Percentiles rank a stretch among this genome's conserved stretches.
Conservation (phyloP, 495 filamentous ascomycete genomes). For the Darksidea phi region DNA sequence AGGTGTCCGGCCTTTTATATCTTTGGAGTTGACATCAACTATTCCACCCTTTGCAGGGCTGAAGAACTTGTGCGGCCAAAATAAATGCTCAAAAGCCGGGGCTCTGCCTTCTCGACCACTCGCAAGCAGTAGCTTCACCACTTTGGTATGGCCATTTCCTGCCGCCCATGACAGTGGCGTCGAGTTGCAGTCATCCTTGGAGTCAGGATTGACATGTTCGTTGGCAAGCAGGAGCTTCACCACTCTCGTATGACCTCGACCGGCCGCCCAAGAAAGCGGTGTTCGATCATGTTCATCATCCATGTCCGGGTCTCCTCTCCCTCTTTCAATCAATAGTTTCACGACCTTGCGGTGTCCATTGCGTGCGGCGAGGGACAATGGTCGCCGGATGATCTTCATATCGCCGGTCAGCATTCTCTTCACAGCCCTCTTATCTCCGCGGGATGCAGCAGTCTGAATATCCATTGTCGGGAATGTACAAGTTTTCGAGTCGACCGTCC, state of each 20-base stretch:
- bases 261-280: slow-evolving; percentile 9
- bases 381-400: not conserved
- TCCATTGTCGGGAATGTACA: slow-evolving; percentile 1
- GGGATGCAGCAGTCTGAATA: not conserved
- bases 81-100: too few relatives aligned
- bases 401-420: not conserved
- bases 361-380: not conserved
- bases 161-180: not conserved
- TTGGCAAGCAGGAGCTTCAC: not conserved
- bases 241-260: not conserved
- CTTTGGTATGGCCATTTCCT: not conserved
- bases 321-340: not conserved
- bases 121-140: not conserved
- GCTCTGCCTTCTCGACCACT: not conserved
- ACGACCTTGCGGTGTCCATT: not conserved
- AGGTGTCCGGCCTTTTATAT: not conserved
- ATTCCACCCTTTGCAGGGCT: too few relatives aligned
- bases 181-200: not conserved
- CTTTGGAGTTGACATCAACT: not conserved
- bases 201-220: not conserved
- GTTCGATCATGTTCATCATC: not conserved
- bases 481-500: not conserved
- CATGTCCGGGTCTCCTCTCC: not conserved
- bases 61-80: too few relatives aligned
- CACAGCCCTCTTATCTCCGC: slow-evolving; percentile 8